Conservation (phyloP, 2,329 filamentous ascomycete genomes). For the Magnaporthiopsis rhizophila region DNA sequence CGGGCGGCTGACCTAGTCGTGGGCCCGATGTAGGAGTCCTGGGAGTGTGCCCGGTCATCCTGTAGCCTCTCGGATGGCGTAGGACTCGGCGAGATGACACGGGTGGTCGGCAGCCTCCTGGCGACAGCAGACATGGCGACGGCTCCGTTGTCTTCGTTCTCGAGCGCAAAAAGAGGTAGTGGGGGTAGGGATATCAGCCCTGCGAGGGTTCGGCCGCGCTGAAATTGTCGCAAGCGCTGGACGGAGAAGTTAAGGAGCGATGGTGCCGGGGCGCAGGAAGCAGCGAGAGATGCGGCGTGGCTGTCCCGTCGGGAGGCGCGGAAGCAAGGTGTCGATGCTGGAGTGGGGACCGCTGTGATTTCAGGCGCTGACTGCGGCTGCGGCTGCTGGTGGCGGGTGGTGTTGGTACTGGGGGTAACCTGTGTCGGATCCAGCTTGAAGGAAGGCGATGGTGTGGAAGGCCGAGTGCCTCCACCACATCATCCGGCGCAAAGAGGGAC, state of each 20-base stretch:
- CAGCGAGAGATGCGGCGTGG: slow-evolving; percentile 14
- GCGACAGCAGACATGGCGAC: slow-evolving; percentile 40
- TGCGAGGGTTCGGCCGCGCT: slow-evolving; percentile 41
- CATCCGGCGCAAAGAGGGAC: slow-evolving; percentile 19
- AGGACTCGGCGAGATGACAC: slow-evolving; percentile 85
- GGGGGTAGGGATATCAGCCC: slow-evolving; percentile 48
- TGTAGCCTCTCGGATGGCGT: slow-evolving; percentile 54
- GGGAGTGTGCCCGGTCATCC: slow-evolving; percentile 33
- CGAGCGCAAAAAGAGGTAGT: slow-evolving; percentile 51
- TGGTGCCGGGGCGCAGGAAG: slow-evolving; percentile 15
- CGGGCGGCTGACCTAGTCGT: slow-evolving; percentile 67
- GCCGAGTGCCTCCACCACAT: slow-evolving; percentile 48
- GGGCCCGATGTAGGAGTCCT: slow-evolving; percentile 59
- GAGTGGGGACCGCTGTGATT: background rate
- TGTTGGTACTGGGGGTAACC: slow-evolving; percentile 1
- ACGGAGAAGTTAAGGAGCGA: slow-evolving; percentile 5
- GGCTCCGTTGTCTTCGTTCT: slow-evolving; percentile 13
- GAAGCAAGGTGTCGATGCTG: slow-evolving; percentile 19
- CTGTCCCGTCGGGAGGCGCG: slow-evolving; percentile 6
- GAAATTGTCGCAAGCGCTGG: slow-evolving; percentile 34
- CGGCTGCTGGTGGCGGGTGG: slow-evolving; percentile 1
- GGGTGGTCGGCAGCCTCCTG: slow-evolving; percentile 67
- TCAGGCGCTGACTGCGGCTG: background rate
- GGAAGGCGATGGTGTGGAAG: slow-evolving; percentile 40
- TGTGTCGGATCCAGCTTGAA: slow-evolving; percentile 49